Evolutionary conservation across 2,329 filamentous ascomycete genomes (phyloP).

Genomic region (Scedosporium dehoogii): DNA sequence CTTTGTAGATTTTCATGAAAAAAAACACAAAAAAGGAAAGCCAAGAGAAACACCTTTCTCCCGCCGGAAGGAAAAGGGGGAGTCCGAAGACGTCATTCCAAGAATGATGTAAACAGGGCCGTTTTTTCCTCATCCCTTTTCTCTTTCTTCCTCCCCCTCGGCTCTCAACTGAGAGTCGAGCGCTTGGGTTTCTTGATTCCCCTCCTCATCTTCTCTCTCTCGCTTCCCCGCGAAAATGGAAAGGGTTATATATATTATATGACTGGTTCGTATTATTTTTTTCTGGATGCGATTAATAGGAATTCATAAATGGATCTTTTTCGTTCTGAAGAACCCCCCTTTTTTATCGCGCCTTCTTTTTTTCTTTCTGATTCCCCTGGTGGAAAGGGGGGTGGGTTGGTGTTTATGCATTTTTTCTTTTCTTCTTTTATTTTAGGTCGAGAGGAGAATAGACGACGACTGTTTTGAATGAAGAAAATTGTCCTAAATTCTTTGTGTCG

Average conservation of each 20-base stretch:
- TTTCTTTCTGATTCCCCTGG: conserved; percentile 14
- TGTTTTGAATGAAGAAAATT: not conserved
- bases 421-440: not conserved
- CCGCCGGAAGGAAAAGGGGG: not conserved
- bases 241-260: conserved; percentile 21
- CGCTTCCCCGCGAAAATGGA: conserved; percentile 7
- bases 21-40: not conserved
- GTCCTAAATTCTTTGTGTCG: not conserved
- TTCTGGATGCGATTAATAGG: conserved; percentile 26
- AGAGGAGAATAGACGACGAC: not conserved
- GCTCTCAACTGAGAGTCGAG: conserved; percentile 3
- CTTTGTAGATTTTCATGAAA: conserved; percentile 4
- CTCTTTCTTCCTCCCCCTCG: not conserved
- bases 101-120: not conserved
- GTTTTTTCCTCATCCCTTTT: not conserved
- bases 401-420: not conserved
- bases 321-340: not conserved
- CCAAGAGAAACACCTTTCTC: not conserved
- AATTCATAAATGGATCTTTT: conserved; percentile 14
- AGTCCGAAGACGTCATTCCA: not conserved
- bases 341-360: conserved; percentile 10
- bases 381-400: not conserved
- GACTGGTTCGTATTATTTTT: conserved; percentile 44
- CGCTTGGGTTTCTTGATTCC: conserved; percentile 15
- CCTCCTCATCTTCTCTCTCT: conserved; percentile 7